phyloP scores from a whole-genome alignment of 164 flowering plant genomes.

The Pachysandra terminalis region DNA sequence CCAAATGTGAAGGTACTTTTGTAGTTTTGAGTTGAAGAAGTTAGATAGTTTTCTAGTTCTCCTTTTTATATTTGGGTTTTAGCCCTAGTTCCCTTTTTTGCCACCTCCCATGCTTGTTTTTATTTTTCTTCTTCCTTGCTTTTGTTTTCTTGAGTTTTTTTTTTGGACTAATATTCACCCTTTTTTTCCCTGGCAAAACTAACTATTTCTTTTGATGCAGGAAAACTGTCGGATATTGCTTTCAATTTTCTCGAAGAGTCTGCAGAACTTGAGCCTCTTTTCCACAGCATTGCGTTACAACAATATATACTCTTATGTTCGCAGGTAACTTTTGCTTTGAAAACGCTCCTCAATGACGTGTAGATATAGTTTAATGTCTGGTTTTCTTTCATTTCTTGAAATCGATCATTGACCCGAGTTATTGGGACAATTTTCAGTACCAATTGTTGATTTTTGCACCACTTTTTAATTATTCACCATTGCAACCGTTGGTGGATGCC shows the following conservation, averaged over 20 bases:
- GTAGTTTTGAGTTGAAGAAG: not conserved
- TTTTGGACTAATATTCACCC: slow-evolving; percentile 7
- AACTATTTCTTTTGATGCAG: slow-evolving; percentile 14
- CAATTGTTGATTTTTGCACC: too few species aligned
- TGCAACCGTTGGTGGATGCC: too few species aligned
- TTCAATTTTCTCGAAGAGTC: slow-evolving; percentile 29
- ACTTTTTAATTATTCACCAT: too few species aligned
- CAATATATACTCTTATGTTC: slow-evolving; percentile 78
- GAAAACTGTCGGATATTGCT: slow-evolving; percentile 32
- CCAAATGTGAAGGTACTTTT: slow-evolving; percentile 9
- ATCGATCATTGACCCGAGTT: not conserved
- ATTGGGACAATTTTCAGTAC: too few species aligned
- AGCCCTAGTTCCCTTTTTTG: too few species aligned
- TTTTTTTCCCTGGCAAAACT: slow-evolving; percentile 7
- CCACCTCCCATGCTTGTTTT: not conserved
- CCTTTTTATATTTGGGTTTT: too few species aligned
- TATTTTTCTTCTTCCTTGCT: not conserved
- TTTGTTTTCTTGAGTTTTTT: not conserved
- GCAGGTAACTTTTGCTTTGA: slow-evolving; percentile 47
- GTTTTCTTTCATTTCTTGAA: not conserved
- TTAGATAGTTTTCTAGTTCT: not conserved
- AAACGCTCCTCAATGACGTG: slow-evolving; percentile 1
- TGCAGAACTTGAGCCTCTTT: slow-evolving; percentile 46
- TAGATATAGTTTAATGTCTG: not conserved
- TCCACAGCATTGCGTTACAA: slow-evolving; percentile 67